Base-by-base conservation (phyloP, 305 asterid genomes). In the Fraxinus albicans region DNA sequence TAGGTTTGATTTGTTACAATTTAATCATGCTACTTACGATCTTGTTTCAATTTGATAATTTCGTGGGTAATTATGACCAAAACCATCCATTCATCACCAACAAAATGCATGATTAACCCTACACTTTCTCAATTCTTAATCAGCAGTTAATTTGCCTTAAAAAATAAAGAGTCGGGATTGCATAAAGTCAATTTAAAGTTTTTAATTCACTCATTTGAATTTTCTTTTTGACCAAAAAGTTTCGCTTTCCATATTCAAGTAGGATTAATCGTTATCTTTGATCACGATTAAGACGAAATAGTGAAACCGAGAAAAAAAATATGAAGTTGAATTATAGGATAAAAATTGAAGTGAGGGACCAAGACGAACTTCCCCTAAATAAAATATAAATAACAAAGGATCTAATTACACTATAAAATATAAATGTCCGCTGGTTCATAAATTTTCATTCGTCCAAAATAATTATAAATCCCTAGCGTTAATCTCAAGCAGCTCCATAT, bases 401-500 rank as follows among this genome's bases (percentile, higher is more conserved):
- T 70, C 23, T 70, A 31, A 70, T 70, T 70, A 21, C 21, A 6
- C 33, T 31, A 53, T 77, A 50, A 1, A 50, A 50, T 17, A 80
- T 84, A 88, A 80, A 72, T 81, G 70, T 27, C 80, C 82, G 76
- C 76, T 58, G 55, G 84, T 79, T 69, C 77, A 76, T 40, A 33
- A 1, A 55, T 75, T 42, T 80, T n/a, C 65, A 21, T 58, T 17
- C 50, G 65, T 77, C 42, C 12, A 80, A 44, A 80, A 53, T 63
- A 67, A 76, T 63, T 82, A 73, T 69, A 79, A 65, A 79, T 75
- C 84, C n/a, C 40, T 77, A 34, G 82, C 85, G 88, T 84, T 77
- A n/a, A 74, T 78, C 81, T 82, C 58, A 80, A 84, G 89, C 86
- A 75, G 86, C 85, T 85, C 79, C 89, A 73, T 78, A 76, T 76